These are phyloP conservation scores for Laburnicola sp. DNA, from an alignment of 2,329 filamentous ascomycete genomes.

Conservation along the genomic window DNA sequence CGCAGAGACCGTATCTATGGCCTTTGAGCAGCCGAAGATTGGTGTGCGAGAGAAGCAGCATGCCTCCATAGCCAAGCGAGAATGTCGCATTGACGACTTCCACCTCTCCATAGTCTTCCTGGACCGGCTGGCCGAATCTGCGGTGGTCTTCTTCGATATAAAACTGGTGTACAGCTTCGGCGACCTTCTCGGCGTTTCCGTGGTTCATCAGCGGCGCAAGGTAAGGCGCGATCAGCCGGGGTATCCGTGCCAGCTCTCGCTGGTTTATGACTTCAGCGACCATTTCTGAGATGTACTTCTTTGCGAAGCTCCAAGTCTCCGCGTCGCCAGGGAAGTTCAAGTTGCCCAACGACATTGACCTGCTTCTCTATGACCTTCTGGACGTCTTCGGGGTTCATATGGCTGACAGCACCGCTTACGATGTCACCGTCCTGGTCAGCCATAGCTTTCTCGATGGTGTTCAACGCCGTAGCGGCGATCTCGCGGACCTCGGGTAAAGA, in stretches of 20 bases:
- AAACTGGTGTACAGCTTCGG: constrained; percentile 72
- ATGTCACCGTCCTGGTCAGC: constrained; percentile 59
- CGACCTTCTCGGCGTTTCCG: constrained; percentile 66
- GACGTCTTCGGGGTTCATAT: constrained; percentile 73
- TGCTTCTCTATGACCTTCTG: constrained; percentile 73
- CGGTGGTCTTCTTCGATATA: constrained; percentile 84
- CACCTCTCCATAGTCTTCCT: constrained; percentile 87
- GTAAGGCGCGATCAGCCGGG: constrained; percentile 71
- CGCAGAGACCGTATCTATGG: constrained; percentile 94
- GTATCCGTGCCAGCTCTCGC: constrained; percentile 74
- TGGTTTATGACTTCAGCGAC: constrained; percentile 86
- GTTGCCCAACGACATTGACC: constrained; percentile 68
- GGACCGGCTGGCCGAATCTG: constrained; percentile 80
- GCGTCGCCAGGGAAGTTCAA: constrained; percentile 63
- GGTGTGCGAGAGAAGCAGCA: constrained; percentile 94
- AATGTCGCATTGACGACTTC: constrained; percentile 99
- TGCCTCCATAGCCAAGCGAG: constrained; percentile 95
- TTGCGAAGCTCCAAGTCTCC: constrained; percentile 66
- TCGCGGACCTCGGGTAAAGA: constrained; percentile 94
- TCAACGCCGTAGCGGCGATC: constrained; percentile 77
- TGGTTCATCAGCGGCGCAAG: constrained; percentile 70
- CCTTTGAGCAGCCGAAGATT: constrained; percentile 94
- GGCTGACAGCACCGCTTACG: constrained; percentile 60
- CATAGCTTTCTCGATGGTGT: constrained; percentile 94
- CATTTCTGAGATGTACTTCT: constrained; percentile 78